Evolutionary conservation across 345 rosid species (phyloP), one percentile per base, ranked within the genome.

Genomic region (Limnanthes douglasii): DNA sequence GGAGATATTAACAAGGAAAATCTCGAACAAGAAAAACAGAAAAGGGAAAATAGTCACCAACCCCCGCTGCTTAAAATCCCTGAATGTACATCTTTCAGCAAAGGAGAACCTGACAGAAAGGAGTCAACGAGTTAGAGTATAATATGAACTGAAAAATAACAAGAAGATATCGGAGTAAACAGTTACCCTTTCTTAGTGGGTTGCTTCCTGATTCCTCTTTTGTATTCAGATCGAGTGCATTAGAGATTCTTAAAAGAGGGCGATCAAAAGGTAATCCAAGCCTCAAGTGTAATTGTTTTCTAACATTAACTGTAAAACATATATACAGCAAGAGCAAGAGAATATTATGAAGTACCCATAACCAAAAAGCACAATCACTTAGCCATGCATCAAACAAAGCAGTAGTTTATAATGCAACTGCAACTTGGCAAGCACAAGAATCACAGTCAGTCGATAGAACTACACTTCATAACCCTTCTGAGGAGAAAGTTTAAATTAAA

Each of bases 1-100:
- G 11, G 33, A 22, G 15, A 4, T 31, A 39, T 19, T 18, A 31
- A 11, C 16, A 9, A 46, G 14, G 36, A 27, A 15, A 23, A 51
- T 8, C 53, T 25, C 21, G 8, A 35, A 16, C 11, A 8, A 6
- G 6, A 33, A 5, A 17, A 44, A 45, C 23, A 39, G 24, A 50
- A n/a, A 51, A 46, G 35, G 6, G 38, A 23, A 40, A 12, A 52
- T 34, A 61, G 31, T 45, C 38, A 52, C 90, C 64, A 41, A 88
- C 97, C 97, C 37, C 94, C 94, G 31, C 94, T 72, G 51, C 58
- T 61, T 21, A 84, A 84, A 42, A 83, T 76, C 32, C 94, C 85
- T 29, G 62, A 39, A 57, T 90, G 98, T 34, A 90, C 94, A 62
- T 77, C 79, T 66, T 63, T 74, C 41, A 72, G 94, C 60, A 77